Percentiles rank a stretch among this genome's conserved stretches.
Evolutionary conservation across 2,329 filamentous ascomycete species (phyloP).

Genomic region (Ophiostoma populinum): DNA sequence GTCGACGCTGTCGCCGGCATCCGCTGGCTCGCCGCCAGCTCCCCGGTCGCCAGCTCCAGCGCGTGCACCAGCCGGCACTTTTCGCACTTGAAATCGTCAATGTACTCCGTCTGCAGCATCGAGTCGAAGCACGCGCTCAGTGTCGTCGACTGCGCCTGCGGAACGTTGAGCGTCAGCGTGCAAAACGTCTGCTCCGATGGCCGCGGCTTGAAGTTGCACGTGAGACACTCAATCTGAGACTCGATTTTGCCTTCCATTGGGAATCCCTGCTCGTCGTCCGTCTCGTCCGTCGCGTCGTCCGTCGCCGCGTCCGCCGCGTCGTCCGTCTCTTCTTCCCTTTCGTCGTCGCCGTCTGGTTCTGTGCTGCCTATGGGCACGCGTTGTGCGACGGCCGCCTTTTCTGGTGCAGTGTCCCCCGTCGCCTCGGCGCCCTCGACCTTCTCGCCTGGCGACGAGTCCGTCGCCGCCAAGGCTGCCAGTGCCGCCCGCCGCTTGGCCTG

Average conservation of each 20-base stretch:
- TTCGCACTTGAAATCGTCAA: conserved; percentile 94
- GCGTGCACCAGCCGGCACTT: conserved; percentile 78
- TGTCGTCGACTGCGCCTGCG: conserved; percentile 63
- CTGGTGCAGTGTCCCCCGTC: not conserved
- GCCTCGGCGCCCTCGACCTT: conserved; percentile 2
- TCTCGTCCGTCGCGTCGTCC: conserved; percentile 7
- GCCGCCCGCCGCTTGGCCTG: conserved; percentile 27
- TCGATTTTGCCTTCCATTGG: conserved; percentile 84
- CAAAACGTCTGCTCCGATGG: conserved; percentile 74
- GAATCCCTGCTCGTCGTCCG: conserved; percentile 56
- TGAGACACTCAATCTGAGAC: conserved; percentile 87
- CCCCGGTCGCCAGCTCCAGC: conserved; percentile 41
- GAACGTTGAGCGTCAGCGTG: conserved; percentile 81
- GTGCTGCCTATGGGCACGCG: not conserved
- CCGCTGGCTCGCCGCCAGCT: conserved; percentile 44
- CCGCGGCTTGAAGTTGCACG: conserved; percentile 77
- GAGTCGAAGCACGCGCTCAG: conserved; percentile 82
- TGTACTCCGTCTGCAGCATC: conserved; percentile 86
- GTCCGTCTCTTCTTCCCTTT: not conserved
- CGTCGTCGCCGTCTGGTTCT: not conserved
- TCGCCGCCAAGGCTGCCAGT: not conserved
- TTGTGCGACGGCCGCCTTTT: no score
- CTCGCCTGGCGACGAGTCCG: not conserved
- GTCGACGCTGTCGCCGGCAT: conserved; percentile 20
- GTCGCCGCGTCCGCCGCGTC: not conserved